Evolutionary conservation across 305 asterid genomes (phyloP).

Genomic region (Stenogyne calaminthoides): DNA sequence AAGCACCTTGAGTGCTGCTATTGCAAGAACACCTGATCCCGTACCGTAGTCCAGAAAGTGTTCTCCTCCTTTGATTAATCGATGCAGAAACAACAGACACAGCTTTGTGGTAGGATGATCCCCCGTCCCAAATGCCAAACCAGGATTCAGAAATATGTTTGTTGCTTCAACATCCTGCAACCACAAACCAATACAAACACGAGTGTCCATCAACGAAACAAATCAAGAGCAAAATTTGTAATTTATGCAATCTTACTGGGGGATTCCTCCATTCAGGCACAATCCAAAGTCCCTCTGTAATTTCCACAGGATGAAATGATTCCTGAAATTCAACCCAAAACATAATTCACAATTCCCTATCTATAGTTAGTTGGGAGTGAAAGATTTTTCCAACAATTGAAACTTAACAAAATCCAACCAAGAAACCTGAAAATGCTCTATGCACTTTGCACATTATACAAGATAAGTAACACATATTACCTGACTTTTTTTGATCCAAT

Average conservation of each 20-base stretch:
- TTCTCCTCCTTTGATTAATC: slow-evolving; percentile 75
- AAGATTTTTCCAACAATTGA: neutral
- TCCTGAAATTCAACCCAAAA: slow-evolving; percentile 51
- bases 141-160: slow-evolving; percentile 82
- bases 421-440: slow-evolving; percentile 10
- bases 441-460: too few species aligned
- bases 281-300: slow-evolving; percentile 78
- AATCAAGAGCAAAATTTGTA: too few species aligned
- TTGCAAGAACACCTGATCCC: slow-evolving; percentile 91
- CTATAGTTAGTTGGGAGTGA: neutral
- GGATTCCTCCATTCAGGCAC: slow-evolving; percentile 90
- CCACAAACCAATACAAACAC: too few species aligned
- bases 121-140: slow-evolving; percentile 98
- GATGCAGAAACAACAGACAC: slow-evolving; percentile 71
- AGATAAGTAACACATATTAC: slow-evolving; percentile 32
- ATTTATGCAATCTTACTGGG: slow-evolving; percentile 62
- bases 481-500: slow-evolving; percentile 82
- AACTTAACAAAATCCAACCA: neutral
- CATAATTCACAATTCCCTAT: neutral
- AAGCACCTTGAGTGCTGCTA: slow-evolving; percentile 85
- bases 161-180: slow-evolving; percentile 69
- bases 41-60: slow-evolving; percentile 90
- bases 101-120: slow-evolving; percentile 91
- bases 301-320: slow-evolving; percentile 78
- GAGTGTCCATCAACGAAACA: too few species aligned